Conservation (phyloP, 192 early-diverging fungal genomes). For the Mortierella claussenii region DNA sequence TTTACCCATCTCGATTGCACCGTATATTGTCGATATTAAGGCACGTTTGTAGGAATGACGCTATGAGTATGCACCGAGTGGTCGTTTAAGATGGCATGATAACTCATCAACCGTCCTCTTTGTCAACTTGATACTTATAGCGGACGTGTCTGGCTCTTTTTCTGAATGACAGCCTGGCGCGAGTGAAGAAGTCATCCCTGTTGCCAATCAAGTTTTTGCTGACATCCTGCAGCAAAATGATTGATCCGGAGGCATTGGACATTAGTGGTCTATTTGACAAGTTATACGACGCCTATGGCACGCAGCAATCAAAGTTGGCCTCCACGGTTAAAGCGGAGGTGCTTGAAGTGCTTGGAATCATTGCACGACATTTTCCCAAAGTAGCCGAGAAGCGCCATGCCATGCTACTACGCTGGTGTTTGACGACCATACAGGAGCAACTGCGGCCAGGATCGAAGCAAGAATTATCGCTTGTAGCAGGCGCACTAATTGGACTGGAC, state of each 20-base stretch:
- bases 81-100: background rate
- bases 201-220: conserved; percentile 52
- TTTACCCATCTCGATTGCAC: conserved; percentile 32
- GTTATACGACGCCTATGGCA: conserved; percentile 27
- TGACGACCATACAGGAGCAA: conserved; percentile 41
- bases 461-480: conserved; percentile 34
- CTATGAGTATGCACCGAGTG: background rate
- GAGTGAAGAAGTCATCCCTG: conserved; percentile 48
- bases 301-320: conserved; percentile 34
- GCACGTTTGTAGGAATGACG: conserved; percentile 4
- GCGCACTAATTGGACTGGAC: conserved; percentile 47
- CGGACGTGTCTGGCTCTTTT: conserved; percentile 37
- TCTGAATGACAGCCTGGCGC: conserved; percentile 34
- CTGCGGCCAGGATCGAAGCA: conserved; percentile 35
- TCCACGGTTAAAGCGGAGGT: conserved; percentile 54
- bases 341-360: conserved; percentile 55
- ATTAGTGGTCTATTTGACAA: conserved; percentile 30
- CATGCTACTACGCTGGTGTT: conserved; percentile 45
- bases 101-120: background rate
- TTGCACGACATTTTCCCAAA: conserved; percentile 52
- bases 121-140: conserved; percentile 18
- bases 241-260: conserved; percentile 49
- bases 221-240: conserved; percentile 26
- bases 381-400: conserved; percentile 7
- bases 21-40: conserved; percentile 54